These are phyloP conservation scores for Solanum chilense DNA, from an alignment of 257 asterid genomes.

Conservation along the genomic window DNA sequence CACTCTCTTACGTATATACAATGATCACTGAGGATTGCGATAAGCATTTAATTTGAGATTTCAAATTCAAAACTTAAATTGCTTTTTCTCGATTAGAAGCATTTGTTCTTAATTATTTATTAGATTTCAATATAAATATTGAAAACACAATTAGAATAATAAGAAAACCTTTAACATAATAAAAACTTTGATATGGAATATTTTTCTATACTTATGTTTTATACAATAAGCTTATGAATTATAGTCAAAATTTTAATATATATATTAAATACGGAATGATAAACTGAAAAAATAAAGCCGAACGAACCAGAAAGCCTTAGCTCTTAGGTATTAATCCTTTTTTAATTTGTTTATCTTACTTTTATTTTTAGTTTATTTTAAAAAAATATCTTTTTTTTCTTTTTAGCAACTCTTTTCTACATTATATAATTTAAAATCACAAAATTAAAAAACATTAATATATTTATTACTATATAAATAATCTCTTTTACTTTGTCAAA, in stretches of 20 bases:
- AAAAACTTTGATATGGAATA: rapidly evolving
- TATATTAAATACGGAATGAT: no score
- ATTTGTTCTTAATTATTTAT: no score
- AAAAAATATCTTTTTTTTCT: no score
- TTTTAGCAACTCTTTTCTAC: no score
- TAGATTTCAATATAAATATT: no score
- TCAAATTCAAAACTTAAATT: rapidly evolving
- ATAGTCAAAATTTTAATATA: neutral
- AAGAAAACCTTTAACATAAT: neutral
- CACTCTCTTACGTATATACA: neutral
- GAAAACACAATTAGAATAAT: no score
- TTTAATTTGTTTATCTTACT: no score
- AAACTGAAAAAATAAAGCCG: neutral
- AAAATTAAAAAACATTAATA: no score
- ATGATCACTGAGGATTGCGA: neutral
- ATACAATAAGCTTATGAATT: no score
- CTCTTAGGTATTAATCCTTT: neutral
- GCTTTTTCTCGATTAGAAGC: rapidly evolving
- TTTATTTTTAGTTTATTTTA: no score
- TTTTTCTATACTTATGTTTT: neutral
- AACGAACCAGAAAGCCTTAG: neutral
- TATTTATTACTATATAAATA: no score
- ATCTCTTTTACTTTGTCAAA: neutral
- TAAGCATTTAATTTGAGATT: neutral
- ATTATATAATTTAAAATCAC: neutral